These are phyloP conservation scores for Lentinula sp. DNA, from an alignment of 768 basidiomycete genomes.

Conservation along the genomic window DNA sequence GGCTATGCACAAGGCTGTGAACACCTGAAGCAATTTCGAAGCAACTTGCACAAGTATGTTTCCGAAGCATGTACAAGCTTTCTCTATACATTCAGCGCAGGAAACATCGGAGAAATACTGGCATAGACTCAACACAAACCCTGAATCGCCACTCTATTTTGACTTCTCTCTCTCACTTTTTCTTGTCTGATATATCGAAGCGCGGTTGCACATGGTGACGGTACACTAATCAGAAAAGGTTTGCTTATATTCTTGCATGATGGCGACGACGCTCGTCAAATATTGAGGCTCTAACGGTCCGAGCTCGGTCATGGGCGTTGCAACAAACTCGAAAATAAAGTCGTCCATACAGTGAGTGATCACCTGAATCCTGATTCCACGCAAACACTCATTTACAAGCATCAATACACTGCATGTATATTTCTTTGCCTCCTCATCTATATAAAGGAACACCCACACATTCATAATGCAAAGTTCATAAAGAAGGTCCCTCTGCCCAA, in stretches of 20 bases:
- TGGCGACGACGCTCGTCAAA: background rate
- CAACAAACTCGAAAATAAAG: too few species aligned
- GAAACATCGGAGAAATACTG: background rate
- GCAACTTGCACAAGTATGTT: background rate
- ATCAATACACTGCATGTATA: background rate
- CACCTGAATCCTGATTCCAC: background rate
- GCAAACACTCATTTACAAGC: background rate
- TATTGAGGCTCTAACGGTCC: background rate
- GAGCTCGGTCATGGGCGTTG: background rate
- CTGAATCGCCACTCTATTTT: background rate
- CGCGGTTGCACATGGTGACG: background rate
- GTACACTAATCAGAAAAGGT: background rate
- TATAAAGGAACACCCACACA: background rate
- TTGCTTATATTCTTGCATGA: background rate
- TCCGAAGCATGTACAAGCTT: too few species aligned
- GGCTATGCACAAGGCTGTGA: background rate
- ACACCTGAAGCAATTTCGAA: background rate
- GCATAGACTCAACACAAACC: background rate
- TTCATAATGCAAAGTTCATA: background rate
- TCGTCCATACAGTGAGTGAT: background rate
- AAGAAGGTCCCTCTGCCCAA: background rate
- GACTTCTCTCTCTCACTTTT: background rate
- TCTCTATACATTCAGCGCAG: background rate
- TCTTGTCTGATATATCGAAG: background rate
- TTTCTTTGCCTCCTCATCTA: background rate